Conservation (phyloP, 495 filamentous ascomycete genomes). For the Xylaria palmicola region DNA sequence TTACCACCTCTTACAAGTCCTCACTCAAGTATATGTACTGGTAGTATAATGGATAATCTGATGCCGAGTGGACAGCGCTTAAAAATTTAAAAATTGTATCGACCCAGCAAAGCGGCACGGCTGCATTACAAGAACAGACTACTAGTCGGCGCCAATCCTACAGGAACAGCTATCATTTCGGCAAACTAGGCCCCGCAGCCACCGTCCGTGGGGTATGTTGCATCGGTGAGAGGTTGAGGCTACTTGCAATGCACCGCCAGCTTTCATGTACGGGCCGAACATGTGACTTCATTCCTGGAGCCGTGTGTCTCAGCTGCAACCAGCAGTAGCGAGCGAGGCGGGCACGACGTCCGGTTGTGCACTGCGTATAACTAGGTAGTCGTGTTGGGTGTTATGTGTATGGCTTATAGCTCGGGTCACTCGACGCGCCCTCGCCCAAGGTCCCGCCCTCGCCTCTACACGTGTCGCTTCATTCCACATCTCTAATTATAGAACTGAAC, state of each 20-base stretch:
- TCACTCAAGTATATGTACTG: too few species aligned
- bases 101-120: neutral
- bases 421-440: neutral
- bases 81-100: neutral
- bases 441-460: neutral
- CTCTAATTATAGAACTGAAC: constrained; percentile 6
- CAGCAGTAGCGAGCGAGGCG: too few species aligned
- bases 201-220: neutral
- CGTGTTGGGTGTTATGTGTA: too few species aligned
- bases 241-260: neutral
- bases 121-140: neutral
- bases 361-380: neutral
- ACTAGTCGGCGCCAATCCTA: neutral
- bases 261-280: too few species aligned
- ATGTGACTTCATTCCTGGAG: neutral
- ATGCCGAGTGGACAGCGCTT: neutral
- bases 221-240: neutral
- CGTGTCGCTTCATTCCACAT: neutral
- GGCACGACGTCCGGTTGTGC: too few species aligned
- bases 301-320: too few species aligned
- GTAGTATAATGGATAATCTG: neutral
- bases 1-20: too few species aligned
- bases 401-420: too few species aligned
- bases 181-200: neutral
- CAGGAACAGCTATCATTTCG: neutral